A percentile compares a stretch with the other conserved stretches of the same genome.
Conservation (phyloP, 345 rosid species). For the Acer yangbiense region DNA sequence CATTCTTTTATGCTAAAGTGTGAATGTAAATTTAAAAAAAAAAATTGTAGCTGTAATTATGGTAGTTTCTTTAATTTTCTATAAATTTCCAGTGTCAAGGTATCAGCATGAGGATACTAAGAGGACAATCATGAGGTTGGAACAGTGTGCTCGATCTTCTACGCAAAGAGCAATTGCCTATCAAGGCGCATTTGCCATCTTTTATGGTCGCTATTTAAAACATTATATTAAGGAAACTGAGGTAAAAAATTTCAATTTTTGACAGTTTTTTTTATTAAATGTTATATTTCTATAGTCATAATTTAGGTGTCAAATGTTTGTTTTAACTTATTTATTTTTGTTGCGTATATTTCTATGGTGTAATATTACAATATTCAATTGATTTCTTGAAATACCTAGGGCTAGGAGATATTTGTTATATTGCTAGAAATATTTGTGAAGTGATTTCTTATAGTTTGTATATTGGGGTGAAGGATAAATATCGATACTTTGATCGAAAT, state of each 20-base stretch:
- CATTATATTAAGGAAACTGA: slow-evolving; percentile 63
- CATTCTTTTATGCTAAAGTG: background rate
- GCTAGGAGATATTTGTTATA: background rate
- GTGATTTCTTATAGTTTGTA: background rate
- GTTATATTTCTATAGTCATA: background rate
- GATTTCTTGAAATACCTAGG: background rate
- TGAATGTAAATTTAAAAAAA: background rate
- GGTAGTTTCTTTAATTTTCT: slow-evolving; percentile 11
- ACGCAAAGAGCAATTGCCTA: slow-evolving; percentile 60
- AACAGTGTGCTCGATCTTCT: slow-evolving; percentile 60
- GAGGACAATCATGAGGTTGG: slow-evolving; percentile 59
- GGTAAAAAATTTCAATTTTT: slow-evolving; percentile 41
- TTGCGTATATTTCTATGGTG: slow-evolving; percentile 1
- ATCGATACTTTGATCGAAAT: no score
- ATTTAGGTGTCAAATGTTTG: background rate
- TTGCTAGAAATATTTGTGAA: background rate
- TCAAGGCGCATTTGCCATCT: slow-evolving; percentile 65
- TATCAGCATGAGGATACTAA: slow-evolving; percentile 55
- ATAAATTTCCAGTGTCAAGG: slow-evolving; percentile 43
- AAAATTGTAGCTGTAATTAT: background rate
- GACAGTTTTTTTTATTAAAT: background rate
- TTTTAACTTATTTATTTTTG: background rate
- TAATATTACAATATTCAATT: background rate
- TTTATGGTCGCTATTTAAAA: slow-evolving; percentile 62
- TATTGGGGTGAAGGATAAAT: background rate